Percentiles rank a stretch among this genome's conserved stretches.
phyloP scores from a whole-genome alignment of 306 rosid genomes.

The Alnus glutinosa region DNA sequence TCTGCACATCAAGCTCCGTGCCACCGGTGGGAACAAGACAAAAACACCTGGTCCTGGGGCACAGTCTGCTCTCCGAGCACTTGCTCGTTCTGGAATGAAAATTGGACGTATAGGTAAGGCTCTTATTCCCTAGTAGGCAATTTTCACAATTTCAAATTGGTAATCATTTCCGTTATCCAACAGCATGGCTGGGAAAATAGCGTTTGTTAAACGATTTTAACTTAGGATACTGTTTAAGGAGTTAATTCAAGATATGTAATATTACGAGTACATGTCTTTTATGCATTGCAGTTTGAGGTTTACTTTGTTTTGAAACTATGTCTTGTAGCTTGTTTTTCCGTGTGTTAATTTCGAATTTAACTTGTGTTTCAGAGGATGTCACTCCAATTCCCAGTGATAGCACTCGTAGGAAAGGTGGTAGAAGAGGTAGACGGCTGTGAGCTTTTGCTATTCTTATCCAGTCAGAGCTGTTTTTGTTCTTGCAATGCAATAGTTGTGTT shows the following conservation, averaged over 20 bases:
- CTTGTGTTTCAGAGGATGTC: conserved; percentile 67
- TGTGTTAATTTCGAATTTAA: neutral
- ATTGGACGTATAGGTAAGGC: conserved; percentile 78
- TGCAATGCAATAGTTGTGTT: conserved; percentile 10
- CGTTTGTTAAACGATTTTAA: neutral
- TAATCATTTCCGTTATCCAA: too few species aligned
- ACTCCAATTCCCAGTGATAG: conserved; percentile 81
- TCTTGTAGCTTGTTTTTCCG: too few species aligned
- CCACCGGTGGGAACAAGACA: conserved; percentile 88
- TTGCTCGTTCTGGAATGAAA: conserved; percentile 79
- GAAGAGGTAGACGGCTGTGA: conserved; percentile 82
- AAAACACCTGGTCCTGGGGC: conserved; percentile 95
- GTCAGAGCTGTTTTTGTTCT: conserved; percentile 6
- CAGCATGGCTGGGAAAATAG: neutral
- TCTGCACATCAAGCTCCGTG: conserved; percentile 79
- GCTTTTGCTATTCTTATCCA: conserved; percentile 12
- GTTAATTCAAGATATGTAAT: neutral
- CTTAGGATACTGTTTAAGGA: neutral
- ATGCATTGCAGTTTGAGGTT: too few species aligned
- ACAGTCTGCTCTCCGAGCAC: conserved; percentile 62
- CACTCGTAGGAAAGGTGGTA: conserved; percentile 88
- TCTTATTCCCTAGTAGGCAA: neutral
- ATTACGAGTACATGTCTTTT: too few species aligned
- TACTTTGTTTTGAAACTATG: too few species aligned
- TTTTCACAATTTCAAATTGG: neutral